A percentile compares a stretch with the other conserved stretches of the same genome.
These are phyloP conservation scores for Acacia pycnantha DNA, from an alignment of 331 rosid species.

Conservation along the genomic window DNA sequence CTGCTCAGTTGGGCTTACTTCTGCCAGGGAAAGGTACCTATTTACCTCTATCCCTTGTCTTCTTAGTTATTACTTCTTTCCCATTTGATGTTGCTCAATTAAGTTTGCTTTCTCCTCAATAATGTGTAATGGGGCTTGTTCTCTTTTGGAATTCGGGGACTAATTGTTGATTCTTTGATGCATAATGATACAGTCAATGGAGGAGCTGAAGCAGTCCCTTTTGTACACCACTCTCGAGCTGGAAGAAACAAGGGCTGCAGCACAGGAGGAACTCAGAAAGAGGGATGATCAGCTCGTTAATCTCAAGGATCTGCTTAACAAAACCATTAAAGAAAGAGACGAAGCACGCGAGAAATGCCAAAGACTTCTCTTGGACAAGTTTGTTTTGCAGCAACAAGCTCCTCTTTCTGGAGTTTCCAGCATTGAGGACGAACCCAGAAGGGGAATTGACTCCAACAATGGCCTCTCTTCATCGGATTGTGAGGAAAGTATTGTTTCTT, in stretches of 20 bases:
- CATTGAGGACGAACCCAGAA: conserved; percentile 89
- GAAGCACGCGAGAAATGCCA: conserved; percentile 77
- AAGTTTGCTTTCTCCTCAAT: not conserved
- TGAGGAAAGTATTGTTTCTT: conserved; percentile 98
- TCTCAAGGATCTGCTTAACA: conserved; percentile 65
- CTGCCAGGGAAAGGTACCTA: conserved; percentile 52
- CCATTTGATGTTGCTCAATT: not conserved
- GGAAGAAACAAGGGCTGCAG: conserved; percentile 73
- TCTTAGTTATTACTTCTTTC: not conserved
- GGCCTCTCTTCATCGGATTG: conserved; percentile 87
- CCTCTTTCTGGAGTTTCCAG: conserved; percentile 91
- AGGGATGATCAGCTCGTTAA: conserved; percentile 69
- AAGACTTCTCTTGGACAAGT: conserved; percentile 58
- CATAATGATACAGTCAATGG: conserved; percentile 59
- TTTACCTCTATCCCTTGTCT: not conserved
- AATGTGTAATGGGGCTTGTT: conserved; percentile 22
- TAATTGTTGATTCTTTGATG: conserved; percentile 10
- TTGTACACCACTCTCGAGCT: conserved; percentile 72
- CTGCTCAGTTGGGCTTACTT: conserved; percentile 50
- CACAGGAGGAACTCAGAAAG: conserved; percentile 79
- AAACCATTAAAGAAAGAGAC: conserved; percentile 73
- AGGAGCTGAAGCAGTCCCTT: conserved; percentile 72
- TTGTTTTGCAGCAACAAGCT: conserved; percentile 54
- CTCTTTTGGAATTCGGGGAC: conserved; percentile 15
- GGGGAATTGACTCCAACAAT: conserved; percentile 75